Conservation (phyloP, 495 filamentous ascomycete genomes). For the Neurospora sp. region DNA sequence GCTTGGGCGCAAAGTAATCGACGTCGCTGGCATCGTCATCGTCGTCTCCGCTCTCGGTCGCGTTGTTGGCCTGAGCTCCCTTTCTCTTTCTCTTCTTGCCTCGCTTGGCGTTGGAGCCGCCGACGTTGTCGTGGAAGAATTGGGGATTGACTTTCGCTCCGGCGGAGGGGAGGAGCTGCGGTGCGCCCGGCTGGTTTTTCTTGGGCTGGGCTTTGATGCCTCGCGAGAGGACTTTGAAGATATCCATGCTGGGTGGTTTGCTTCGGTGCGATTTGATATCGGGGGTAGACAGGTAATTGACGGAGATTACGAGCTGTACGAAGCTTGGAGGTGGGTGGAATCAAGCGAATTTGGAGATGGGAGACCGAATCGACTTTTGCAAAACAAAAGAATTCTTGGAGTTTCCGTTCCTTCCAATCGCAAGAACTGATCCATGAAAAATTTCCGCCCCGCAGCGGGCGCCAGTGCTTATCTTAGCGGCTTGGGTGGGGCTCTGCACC, state of each 20-base stretch:
- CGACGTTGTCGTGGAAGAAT: constrained; percentile 36
- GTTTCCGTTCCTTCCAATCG: not conserved
- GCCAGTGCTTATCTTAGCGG: not conserved
- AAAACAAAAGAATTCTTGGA: not conserved
- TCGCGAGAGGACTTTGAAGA: constrained; percentile 56
- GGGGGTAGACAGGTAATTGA: not conserved
- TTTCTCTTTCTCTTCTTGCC: constrained; percentile 43
- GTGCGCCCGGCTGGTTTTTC: constrained; percentile 16
- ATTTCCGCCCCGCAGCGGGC: not conserved
- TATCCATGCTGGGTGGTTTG: constrained; percentile 40
- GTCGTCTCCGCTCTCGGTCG: constrained; percentile 12
- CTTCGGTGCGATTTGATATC: not conserved
- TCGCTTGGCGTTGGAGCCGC: constrained; percentile 9
- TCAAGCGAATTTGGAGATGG: not conserved
- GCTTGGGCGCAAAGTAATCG: constrained; percentile 41
- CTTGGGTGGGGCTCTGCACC: not conserved
- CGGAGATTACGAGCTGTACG: too few relatives aligned
- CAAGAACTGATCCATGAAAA: not conserved
- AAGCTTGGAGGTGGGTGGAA: not conserved
- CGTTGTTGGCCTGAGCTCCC: constrained; percentile 13
- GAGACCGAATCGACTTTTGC: not conserved
- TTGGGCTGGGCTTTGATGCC: constrained; percentile 42
- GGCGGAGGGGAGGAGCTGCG: constrained; percentile 37
- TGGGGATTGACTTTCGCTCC: constrained; percentile 40
- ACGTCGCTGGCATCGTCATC: constrained; percentile 29